A percentile compares a stretch with the other conserved stretches of the same genome.
Conservation (phyloP, 2,329 filamentous ascomycete species). For the Cordyceps fumosorosea region DNA sequence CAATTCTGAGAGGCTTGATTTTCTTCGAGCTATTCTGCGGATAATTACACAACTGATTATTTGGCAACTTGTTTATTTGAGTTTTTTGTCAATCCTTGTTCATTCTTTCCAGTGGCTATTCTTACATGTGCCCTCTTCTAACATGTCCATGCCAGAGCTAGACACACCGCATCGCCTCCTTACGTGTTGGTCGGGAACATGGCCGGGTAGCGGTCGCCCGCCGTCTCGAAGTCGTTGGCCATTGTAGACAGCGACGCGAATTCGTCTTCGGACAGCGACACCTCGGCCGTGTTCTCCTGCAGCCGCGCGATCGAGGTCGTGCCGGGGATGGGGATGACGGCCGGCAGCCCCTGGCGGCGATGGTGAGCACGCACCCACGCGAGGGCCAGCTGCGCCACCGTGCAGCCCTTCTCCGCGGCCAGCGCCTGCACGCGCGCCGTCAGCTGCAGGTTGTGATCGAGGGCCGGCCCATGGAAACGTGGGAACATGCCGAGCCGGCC, state of each 20-base stretch:
- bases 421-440: constrained; percentile 50
- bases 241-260: constrained; percentile 42
- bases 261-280: constrained; percentile 40
- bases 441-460: constrained; percentile 58
- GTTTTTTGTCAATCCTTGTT: neutral
- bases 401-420: constrained; percentile 53
- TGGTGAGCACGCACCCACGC: constrained; percentile 52
- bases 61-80: neutral
- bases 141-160: neutral
- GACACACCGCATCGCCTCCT: neutral
- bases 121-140: neutral
- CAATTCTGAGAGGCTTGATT: constrained; percentile 39
- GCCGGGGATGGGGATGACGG: constrained; percentile 61
- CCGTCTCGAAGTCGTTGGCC: constrained; percentile 40
- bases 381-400: constrained; percentile 59
- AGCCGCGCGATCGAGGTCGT: constrained; percentile 51
- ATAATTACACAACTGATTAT: constrained; percentile 14
- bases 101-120: neutral
- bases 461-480: constrained; percentile 56
- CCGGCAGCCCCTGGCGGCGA: constrained; percentile 43
- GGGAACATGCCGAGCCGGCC: constrained; percentile 33
- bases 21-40: constrained; percentile 20
- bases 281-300: constrained; percentile 50
- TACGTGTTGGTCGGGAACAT: constrained; percentile 31
- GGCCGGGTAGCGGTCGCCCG: constrained; percentile 43